These are phyloP conservation scores for Lasiodiplodia sp. DNA, from an alignment of 2,329 filamentous ascomycete genomes.

Conservation along the genomic window DNA sequence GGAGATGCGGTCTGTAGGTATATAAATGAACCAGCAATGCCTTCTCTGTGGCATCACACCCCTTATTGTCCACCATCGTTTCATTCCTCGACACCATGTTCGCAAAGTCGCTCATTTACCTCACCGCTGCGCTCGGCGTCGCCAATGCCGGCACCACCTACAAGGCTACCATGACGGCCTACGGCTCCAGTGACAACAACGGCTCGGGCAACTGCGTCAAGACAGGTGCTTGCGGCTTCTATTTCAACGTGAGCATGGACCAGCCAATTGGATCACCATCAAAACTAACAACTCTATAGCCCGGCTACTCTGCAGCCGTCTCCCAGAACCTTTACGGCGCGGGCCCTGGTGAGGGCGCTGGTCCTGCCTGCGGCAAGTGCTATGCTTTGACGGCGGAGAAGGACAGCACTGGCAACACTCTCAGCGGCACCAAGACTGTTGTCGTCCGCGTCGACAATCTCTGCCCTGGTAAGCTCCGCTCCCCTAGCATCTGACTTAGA, in stretches of 20 bases:
- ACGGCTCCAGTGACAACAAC: slow-evolving; percentile 32
- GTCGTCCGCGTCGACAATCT: slow-evolving; percentile 52
- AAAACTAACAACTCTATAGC: slow-evolving; percentile 22
- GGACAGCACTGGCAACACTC: slow-evolving; percentile 40
- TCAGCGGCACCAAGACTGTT: slow-evolving; percentile 43
- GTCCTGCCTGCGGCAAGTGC: slow-evolving; percentile 51
- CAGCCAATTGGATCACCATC: background rate
- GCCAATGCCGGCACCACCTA: slow-evolving; percentile 16
- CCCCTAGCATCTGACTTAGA: background rate
- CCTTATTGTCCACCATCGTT: background rate
- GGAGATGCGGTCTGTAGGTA: background rate
- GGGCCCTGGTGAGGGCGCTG: slow-evolving; percentile 46
- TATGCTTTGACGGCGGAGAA: slow-evolving; percentile 47
- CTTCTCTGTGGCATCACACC: background rate
- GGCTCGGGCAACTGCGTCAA: slow-evolving; percentile 32
- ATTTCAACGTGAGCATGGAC: slow-evolving; percentile 30
- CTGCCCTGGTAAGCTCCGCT: slow-evolving; percentile 40
- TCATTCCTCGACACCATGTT: background rate
- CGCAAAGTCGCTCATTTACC: slow-evolving; percentile 19
- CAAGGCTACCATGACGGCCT: slow-evolving; percentile 32
- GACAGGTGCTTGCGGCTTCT: slow-evolving; percentile 33
- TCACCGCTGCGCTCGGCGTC: slow-evolving; percentile 14
- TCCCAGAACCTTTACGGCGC: slow-evolving; percentile 50
- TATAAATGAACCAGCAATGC: background rate
- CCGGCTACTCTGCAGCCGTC: slow-evolving; percentile 42